A percentile compares a stretch with the other conserved stretches of the same genome.
phyloP scores from a whole-genome alignment of 176 grass and related monocot species.

The Thalia dealbata region DNA sequence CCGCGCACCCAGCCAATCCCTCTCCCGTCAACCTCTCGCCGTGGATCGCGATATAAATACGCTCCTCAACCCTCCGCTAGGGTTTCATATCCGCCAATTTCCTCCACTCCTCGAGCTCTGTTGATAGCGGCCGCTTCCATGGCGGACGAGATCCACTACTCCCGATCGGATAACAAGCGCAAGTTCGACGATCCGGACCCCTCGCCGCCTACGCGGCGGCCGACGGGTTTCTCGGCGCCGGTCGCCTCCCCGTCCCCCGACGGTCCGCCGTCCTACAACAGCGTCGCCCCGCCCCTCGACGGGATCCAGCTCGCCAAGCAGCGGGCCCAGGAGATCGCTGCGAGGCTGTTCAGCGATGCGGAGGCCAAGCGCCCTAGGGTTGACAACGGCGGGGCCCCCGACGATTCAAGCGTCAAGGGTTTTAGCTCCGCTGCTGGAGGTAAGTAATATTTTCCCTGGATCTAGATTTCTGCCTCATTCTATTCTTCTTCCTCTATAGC shows the following conservation, averaged over 20 bases:
- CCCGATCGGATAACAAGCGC: conserved; percentile 52
- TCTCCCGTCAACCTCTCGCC: background rate
- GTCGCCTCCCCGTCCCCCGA: conserved; percentile 29
- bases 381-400: conserved; percentile 49
- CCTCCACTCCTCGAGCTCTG: conserved; percentile 31
- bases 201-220: conserved; percentile 34
- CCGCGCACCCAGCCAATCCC: background rate
- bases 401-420: conserved; percentile 19
- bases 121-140: conserved; percentile 26
- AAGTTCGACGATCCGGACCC: conserved; percentile 63
- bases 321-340: conserved; percentile 85
- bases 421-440: conserved; percentile 31
- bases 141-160: conserved; percentile 53
- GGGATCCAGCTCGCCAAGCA: conserved; percentile 92
- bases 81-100: background rate
- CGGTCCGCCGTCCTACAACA: background rate
- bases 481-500: background rate
- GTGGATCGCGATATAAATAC: background rate
- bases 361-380: conserved; percentile 88
- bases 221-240: conserved; percentile 68
- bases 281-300: conserved; percentile 29
- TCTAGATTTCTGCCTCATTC: background rate
- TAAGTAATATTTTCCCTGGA: conserved; percentile 2
- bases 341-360: conserved; percentile 69
- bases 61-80: background rate